Conservation (phyloP, 2,329 filamentous ascomycete species). For the Aspergillus fumigatus region DNA sequence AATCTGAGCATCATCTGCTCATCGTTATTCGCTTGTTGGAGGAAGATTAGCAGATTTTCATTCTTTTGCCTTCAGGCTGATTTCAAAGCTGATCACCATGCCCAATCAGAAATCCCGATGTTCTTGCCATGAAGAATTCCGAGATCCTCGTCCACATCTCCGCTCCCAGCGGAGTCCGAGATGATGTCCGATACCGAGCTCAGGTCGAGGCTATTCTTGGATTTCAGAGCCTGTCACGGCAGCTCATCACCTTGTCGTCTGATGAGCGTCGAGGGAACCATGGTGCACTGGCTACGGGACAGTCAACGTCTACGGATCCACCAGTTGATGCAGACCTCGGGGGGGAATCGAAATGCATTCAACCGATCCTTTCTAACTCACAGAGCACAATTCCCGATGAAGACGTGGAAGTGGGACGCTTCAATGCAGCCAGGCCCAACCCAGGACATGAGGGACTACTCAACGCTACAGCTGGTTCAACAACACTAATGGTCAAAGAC, state of each 20-base stretch:
- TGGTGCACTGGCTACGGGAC: not conserved
- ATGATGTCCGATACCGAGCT: constrained; percentile 37
- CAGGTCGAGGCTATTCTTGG: constrained; percentile 35
- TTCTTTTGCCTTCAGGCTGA: not conserved
- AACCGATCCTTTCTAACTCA: not conserved
- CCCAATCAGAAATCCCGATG: not conserved
- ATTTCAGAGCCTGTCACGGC: constrained; percentile 29
- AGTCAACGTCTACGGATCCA: not conserved
- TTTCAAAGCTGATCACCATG: not conserved
- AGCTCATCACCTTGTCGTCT: constrained; percentile 12
- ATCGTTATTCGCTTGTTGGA: not conserved
- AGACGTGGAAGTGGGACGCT: not conserved
- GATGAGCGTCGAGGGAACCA: not conserved
- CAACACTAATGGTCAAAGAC: not conserved
- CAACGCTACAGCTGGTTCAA: not conserved
- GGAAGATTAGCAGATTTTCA: not conserved
- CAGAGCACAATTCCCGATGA: not conserved
- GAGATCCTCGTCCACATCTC: constrained; percentile 42
- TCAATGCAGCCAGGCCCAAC: not conserved
- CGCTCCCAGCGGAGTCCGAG: constrained; percentile 31
- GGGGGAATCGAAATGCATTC: not conserved
- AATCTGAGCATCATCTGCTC: not conserved
- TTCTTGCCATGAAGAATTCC: constrained; percentile 17
- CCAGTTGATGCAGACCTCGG: not conserved
- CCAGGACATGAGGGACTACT: not conserved